Evolutionary conservation across 345 rosid species (phyloP), one percentile per base, ranked within the genome.

Genomic region (Viola odorata): DNA sequence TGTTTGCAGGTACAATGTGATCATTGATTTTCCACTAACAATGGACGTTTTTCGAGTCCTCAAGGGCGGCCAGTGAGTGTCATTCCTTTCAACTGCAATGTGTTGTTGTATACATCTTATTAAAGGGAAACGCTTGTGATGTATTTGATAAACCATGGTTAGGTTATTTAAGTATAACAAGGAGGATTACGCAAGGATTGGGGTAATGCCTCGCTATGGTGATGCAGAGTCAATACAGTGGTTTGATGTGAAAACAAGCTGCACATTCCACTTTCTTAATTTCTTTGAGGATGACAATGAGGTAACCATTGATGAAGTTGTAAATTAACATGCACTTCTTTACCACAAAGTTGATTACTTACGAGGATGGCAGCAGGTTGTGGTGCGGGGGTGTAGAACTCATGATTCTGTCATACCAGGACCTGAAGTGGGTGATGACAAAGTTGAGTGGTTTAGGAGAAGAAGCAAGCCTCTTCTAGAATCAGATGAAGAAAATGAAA

Each of bases 171-270:
- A 64, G 50, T 76, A 59, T 47, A 47, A 76, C 14, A 64, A 65
- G 51, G 69, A 68, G 40, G 78, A 55, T 17, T 53, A 52, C 32
- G 79, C 81, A 2, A 74, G 75, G 73, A 76, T 78, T 3, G 81
- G 86, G 5, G 53, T 78, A n/a, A 76, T 81, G 71, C 85, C 80
- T 16, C 76, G 78, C 15, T 76, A 81, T 52, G 86, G 86, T 5
- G 68, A 72, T 52, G 52, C 76, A n/a, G 73, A 73, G 10, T 69
- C 81, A 14, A 61, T 76, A 45, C 47, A 50, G 14, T 76, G 83
- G 86, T 78, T 81, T 50, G 39, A 66, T 0, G 81, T 81, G 39
- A 59, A 74, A 62, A 61, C 72, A 9, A 51, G 63, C 57, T 71
- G 79, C 51, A 60, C 72, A 36, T 65, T 78, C 17, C 82, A 82